phyloP scores from a whole-genome alignment of 169 alveolate genomes.

The Plasmodium gallinaceum region DNA sequence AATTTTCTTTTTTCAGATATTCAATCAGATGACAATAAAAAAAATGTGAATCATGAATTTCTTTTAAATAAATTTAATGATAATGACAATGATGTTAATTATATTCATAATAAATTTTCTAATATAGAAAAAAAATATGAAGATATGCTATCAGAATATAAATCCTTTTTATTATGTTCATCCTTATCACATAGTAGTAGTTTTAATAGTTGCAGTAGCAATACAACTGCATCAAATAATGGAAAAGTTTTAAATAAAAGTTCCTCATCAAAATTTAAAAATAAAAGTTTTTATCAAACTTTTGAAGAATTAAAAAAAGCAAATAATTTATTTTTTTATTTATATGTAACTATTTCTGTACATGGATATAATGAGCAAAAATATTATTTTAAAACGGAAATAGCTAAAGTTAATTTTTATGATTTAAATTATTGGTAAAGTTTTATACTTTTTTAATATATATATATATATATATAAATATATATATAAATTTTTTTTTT shows the following conservation, averaged over 20 bases:
- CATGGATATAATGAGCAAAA: slow-evolving; percentile 76
- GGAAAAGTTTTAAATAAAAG: slow-evolving; percentile 33
- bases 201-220: slow-evolving; percentile 73
- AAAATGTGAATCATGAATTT: slow-evolving; percentile 31
- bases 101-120: slow-evolving; percentile 58
- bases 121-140: slow-evolving; percentile 72
- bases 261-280: slow-evolving; percentile 29
- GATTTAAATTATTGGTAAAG: slow-evolving; percentile 72
- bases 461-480: neutral
- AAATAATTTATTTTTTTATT: slow-evolving; percentile 67
- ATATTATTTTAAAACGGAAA: slow-evolving; percentile 75
- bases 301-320: slow-evolving; percentile 77
- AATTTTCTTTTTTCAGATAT: slow-evolving; percentile 57
- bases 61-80: slow-evolving; percentile 45
- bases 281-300: slow-evolving; percentile 60
- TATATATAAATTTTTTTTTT: neutral
- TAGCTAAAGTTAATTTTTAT: slow-evolving; percentile 76
- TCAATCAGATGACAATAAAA: slow-evolving; percentile 74
- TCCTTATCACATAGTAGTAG: slow-evolving; percentile 77
- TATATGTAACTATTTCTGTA: slow-evolving; percentile 66
- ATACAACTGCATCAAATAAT: slow-evolving; percentile 65
- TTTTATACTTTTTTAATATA: neutral
- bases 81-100: slow-evolving; percentile 70
- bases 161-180: slow-evolving; percentile 71
- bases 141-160: slow-evolving; percentile 75